Evolutionary conservation across 2,329 filamentous ascomycete genomes (phyloP), one percentile per base, ranked within the genome.

Genomic region (Stagonosporopsis cucurbitacearum): DNA sequence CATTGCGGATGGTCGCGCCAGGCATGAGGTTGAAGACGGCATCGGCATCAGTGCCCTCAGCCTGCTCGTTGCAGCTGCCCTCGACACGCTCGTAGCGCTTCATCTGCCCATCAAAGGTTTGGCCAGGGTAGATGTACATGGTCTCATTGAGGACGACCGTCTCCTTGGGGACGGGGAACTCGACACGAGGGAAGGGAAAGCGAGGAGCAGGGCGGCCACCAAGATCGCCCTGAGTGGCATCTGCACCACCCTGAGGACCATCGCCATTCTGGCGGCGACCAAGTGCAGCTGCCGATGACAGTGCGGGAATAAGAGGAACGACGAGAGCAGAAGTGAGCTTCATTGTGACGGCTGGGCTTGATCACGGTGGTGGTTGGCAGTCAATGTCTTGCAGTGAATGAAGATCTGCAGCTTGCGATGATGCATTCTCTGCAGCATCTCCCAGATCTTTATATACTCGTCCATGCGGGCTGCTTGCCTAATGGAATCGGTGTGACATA

Each of bases 41-140:
- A 52, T 68, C 65, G 6, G 65, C 65, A 23, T 68, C 65, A 11
- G 62, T 68, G 28, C 64, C 65, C 33, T 68, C 65, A 3, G 65
- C 65, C 44, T 68, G 65, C 28, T 68, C 65, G 35, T 64, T 66
- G 42, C 65, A 68, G 37, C 60, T 64, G 15, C 65, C 65, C 33
- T 68, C 64, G 8, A 42, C 54, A 30, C 64, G 64, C 57, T 68
- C 65, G 23, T 68, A 68, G 30, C 65, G 64, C 59, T 66, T 68
- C 65, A 68, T 68, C 41, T 66, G 56, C 20, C 65, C 65, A 42
- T 68, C 65, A 8, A 66, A 68, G 22, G 66, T 58, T 50, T 68
- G 53, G 2, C 65, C 65, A 8, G 64, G 62, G 20, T 57, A 58
- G 40, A 68, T 65, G 53, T 68, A 68, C 59, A 60, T 62, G 39